These are phyloP conservation scores for Suillus sp. DNA, from an alignment of 768 basidiomycete genomes.

Conservation along the genomic window DNA sequence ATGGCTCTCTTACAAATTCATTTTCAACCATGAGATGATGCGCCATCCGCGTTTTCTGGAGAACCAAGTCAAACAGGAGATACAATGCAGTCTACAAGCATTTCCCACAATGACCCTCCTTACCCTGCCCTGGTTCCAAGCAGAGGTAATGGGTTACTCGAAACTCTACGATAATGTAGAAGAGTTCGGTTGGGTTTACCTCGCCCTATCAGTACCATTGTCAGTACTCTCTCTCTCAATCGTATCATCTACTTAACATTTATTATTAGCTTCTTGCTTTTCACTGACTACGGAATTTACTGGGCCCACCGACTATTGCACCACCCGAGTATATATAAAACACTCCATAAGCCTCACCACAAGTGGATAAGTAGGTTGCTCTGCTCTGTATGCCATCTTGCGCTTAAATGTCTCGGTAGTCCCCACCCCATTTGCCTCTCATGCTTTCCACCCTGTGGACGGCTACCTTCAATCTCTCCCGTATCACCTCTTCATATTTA, in stretches of 20 bases:
- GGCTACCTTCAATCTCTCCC: conserved; percentile 94
- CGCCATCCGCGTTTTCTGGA: conserved; percentile 91
- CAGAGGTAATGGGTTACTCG: conserved; percentile 85
- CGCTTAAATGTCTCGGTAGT: conserved; percentile 48
- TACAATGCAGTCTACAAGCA: conserved; percentile 66
- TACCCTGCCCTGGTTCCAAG: conserved; percentile 93
- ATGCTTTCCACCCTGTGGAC: conserved; percentile 97
- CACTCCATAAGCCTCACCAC: conserved; percentile 96
- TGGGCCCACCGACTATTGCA: conserved; percentile 96
- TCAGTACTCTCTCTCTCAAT: conserved; percentile 39
- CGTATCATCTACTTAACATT: conserved; percentile 6
- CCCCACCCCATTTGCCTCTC: conserved; percentile 95
- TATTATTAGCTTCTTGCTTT: conserved; percentile 63
- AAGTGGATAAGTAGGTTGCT: conserved; percentile 88
- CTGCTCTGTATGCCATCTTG: conserved; percentile 10
- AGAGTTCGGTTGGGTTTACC: conserved; percentile 78
- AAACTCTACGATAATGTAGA: conserved; percentile 75
- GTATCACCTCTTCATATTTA: conserved; percentile 88
- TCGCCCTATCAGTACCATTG: conserved; percentile 69
- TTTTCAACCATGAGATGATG: conserved; percentile 97
- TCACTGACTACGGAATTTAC: conserved; percentile 94
- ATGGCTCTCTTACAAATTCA: conserved; percentile 74
- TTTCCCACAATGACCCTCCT: conserved; percentile 83
- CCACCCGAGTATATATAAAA: conserved; percentile 83
- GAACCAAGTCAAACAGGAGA: conserved; percentile 84